Percentiles rank a stretch among this genome's conserved stretches.
Evolutionary conservation across 805 yeast genomes (phyloP).

Genomic region (Teunomyces aglyptinius): DNA sequence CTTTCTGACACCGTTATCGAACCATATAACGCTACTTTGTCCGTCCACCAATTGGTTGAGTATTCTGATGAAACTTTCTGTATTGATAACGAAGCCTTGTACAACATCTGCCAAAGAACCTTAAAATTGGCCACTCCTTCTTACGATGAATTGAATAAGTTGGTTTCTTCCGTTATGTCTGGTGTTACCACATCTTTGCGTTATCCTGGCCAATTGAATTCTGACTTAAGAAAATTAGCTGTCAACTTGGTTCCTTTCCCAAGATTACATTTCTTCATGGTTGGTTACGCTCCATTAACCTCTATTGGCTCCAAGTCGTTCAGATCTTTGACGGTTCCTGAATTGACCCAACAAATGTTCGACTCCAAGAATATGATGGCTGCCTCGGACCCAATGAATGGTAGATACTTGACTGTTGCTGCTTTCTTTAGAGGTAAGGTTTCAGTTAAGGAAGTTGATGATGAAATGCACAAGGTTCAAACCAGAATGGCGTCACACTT

Average conservation of each 20-base stretch:
- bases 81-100: conserved; percentile 90
- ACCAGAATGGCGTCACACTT: conserved; percentile 77
- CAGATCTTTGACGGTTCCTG: conserved; percentile 83
- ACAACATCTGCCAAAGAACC: conserved; percentile 84
- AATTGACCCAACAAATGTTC: conserved; percentile 90
- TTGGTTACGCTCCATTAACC: conserved; percentile 90
- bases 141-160: conserved; percentile 72
- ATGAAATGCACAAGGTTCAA: conserved; percentile 84
- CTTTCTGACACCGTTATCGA: conserved; percentile 92
- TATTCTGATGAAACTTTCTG: conserved; percentile 92
- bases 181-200: conserved; percentile 93
- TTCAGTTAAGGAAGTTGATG: conserved; percentile 90
- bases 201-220: conserved; percentile 93
- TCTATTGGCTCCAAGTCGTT: conserved; percentile 78
- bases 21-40: conserved; percentile 90
- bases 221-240: conserved; percentile 89
- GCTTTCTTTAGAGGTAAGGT: conserved; percentile 94
- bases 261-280: conserved; percentile 92
- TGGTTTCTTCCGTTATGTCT: conserved; percentile 89
- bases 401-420: conserved; percentile 89
- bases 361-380: conserved; percentile 96
- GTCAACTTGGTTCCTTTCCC: conserved; percentile 95
- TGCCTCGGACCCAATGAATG: conserved; percentile 86
- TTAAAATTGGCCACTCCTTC: conserved; percentile 78
- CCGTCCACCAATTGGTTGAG: conserved; percentile 89